A percentile compares a stretch with the other conserved stretches of the same genome.
Evolutionary conservation across 257 asterid species (phyloP).

Genomic region (Nicotiana noctiflora): DNA sequence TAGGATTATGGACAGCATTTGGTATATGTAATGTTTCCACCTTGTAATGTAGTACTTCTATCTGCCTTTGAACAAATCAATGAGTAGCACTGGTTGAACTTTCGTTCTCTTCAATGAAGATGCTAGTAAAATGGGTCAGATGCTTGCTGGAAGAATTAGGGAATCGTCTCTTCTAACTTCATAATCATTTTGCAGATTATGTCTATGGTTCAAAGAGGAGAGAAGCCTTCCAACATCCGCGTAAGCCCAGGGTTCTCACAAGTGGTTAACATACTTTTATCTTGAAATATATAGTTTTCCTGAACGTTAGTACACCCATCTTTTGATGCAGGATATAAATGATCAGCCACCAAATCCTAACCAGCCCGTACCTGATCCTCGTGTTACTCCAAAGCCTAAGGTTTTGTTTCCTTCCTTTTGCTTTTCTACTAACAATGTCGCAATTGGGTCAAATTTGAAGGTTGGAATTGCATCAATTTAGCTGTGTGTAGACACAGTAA

Average conservation of each 20-base stretch:
- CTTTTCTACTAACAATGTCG: not conserved
- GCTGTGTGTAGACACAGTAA: not conserved
- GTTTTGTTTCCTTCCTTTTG: constrained; percentile 28
- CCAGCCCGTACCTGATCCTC: constrained; percentile 75
- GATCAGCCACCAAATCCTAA: constrained; percentile 94
- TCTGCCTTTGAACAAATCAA: not conserved
- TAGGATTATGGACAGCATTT: not conserved
- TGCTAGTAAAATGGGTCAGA: not conserved
- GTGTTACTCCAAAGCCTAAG: constrained; percentile 69
- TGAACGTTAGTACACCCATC: constrained; percentile 5
- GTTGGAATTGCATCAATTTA: not conserved
- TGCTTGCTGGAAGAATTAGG: not conserved
- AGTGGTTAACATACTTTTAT: constrained; percentile 6
- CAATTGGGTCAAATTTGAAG: constrained; percentile 4
- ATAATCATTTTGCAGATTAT: constrained; percentile 51
- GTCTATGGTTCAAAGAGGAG: constrained; percentile 94
- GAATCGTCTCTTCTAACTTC: not conserved
- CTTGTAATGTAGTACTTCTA: not conserved
- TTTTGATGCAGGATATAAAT: constrained; percentile 59
- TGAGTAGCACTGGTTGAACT: not conserved
- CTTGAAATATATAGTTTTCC: not conserved
- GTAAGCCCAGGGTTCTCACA: constrained; percentile 32
- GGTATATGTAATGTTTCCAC: not conserved
- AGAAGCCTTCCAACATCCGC: constrained; percentile 80
- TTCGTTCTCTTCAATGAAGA: not conserved